A percentile compares a stretch with the other conserved stretches of the same genome.
These are phyloP conservation scores for Trichomonas tenax DNA, from an alignment of 208 protist species.

Conservation along the genomic window DNA sequence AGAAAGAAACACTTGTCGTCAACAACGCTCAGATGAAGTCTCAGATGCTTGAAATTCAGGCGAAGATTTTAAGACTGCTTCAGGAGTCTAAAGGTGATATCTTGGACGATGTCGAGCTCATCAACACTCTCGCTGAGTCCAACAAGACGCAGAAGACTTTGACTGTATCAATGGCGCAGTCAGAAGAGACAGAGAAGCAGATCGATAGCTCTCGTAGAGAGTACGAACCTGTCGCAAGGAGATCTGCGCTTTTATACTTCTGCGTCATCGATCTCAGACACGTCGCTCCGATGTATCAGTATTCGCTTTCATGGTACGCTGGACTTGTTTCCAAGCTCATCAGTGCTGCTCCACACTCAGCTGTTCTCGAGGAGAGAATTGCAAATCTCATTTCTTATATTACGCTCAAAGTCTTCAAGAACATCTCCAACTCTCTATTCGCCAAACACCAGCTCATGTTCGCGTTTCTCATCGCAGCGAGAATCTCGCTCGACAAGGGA, in stretches of 20 bases:
- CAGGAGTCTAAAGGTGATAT: conserved; percentile 75
- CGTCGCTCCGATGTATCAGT: conserved; percentile 71
- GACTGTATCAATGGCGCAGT: conserved; percentile 59
- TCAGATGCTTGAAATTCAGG: conserved; percentile 77
- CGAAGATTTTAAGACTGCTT: conserved; percentile 80
- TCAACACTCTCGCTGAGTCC: conserved; percentile 78
- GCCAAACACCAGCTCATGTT: conserved; percentile 91
- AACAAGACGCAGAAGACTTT: conserved; percentile 72
- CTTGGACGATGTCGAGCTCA: conserved; percentile 87
- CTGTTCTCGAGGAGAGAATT: conserved; percentile 55
- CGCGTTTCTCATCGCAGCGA: conserved; percentile 67
- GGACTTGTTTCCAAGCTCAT: conserved; percentile 61
- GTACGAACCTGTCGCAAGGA: conserved; percentile 75
- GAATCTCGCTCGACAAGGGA: conserved; percentile 59
- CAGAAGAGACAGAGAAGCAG: conserved; percentile 76
- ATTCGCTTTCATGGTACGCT: conserved; percentile 65
- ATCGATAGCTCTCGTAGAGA: conserved; percentile 79
- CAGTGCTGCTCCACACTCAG: conserved; percentile 31
- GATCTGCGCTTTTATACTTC: conserved; percentile 85
- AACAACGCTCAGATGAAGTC: conserved; percentile 66
- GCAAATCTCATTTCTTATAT: conserved; percentile 71
- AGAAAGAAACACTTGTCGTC: conserved; percentile 51
- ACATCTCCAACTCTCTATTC: conserved; percentile 88
- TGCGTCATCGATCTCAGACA: conserved; percentile 76
- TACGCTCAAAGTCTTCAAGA: conserved; percentile 81